A percentile compares a stretch with the other conserved stretches of the same genome.
These are phyloP conservation scores for Penicillium desertorum DNA, from an alignment of 495 filamentous ascomycete genomes.

Conservation along the genomic window DNA sequence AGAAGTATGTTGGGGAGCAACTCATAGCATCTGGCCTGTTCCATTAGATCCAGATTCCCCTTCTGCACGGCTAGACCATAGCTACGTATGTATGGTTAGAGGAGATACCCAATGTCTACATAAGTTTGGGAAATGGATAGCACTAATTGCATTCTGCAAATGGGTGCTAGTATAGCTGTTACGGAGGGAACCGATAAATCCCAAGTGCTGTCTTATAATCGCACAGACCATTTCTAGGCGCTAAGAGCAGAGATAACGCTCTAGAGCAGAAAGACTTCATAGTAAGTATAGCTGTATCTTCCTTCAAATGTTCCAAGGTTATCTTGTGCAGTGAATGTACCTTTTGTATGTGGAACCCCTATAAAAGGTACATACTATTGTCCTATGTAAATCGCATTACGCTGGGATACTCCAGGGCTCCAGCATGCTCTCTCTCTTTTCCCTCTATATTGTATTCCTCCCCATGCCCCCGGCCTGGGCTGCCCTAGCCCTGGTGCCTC, in stretches of 20 bases:
- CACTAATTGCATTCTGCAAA: too few species aligned
- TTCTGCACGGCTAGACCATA: conserved; percentile 1
- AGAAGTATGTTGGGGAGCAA: not conserved
- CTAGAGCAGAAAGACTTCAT: not conserved
- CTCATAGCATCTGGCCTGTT: not conserved
- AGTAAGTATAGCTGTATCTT: not conserved
- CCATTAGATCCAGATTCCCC: not conserved
- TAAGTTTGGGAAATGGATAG: too few species aligned
- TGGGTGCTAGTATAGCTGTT: not conserved
- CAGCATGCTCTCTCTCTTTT: too few species aligned
- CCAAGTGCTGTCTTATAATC: not conserved
- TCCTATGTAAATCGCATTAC: not conserved
- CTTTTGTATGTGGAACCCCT: not conserved
- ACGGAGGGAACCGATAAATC: not conserved
- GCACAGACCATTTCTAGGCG: not conserved
- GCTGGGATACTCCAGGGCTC: not conserved
- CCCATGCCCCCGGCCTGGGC: not conserved
- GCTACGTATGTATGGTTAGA: not conserved
- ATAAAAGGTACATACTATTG: not conserved
- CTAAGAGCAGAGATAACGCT: not conserved
- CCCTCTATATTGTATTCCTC: too few species aligned
- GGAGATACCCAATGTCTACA: not conserved
- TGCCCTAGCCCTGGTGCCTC: not conserved
- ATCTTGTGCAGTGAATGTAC: not conserved
- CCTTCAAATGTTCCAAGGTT: too few species aligned